Evolutionary conservation across 2,329 filamentous ascomycete species (phyloP).

Genomic region (Fusarium algeriense): DNA sequence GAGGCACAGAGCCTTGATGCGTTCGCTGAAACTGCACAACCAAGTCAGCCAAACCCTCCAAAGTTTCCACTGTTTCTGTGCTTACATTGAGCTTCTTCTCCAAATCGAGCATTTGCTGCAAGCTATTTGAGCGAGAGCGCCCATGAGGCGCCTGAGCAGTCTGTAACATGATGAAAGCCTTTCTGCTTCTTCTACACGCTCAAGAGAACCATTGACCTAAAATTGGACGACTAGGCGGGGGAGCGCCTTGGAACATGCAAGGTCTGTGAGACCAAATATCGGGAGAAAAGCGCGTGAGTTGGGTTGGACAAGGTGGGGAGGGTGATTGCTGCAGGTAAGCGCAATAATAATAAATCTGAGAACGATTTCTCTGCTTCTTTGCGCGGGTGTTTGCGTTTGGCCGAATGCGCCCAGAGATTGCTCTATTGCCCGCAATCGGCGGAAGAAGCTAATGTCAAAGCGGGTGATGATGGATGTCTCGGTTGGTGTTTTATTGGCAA

Average conservation of each 20-base stretch:
- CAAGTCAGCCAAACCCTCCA: slow-evolving; percentile 10
- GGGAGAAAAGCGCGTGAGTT: slow-evolving; percentile 23
- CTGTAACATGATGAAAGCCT: slow-evolving; percentile 31
- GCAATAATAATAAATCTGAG: slow-evolving; percentile 13
- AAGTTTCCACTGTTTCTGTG: neutral
- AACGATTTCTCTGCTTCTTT: slow-evolving; percentile 7
- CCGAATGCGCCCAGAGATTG: slow-evolving; percentile 18
- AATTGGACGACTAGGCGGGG: slow-evolving; percentile 14
- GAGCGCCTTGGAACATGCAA: slow-evolving; percentile 30
- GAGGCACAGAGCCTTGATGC: slow-evolving; percentile 34
- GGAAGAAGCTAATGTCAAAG: slow-evolving; percentile 9
- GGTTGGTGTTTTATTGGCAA: slow-evolving; percentile 20
- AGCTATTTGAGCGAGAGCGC: slow-evolving; percentile 57
- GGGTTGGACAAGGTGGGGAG: slow-evolving; percentile 30
- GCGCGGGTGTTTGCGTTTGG: slow-evolving; percentile 22
- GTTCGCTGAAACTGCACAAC: slow-evolving; percentile 32
- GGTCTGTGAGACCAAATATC: slow-evolving; percentile 13
- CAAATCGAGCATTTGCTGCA: slow-evolving; percentile 70
- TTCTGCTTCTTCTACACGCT: neutral
- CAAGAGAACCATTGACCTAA: slow-evolving; percentile 28
- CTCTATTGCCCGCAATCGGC: slow-evolving; percentile 15
- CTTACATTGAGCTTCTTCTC: slow-evolving; percentile 70
- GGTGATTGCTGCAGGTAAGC: slow-evolving; percentile 37
- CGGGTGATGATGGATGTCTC: slow-evolving; percentile 27
- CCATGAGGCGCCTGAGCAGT: slow-evolving; percentile 27